Percentiles rank a stretch among this genome's conserved stretches.
phyloP scores from a whole-genome alignment of 192 early-diverging fungal genomes.

The Rhizophagus sp. region DNA sequence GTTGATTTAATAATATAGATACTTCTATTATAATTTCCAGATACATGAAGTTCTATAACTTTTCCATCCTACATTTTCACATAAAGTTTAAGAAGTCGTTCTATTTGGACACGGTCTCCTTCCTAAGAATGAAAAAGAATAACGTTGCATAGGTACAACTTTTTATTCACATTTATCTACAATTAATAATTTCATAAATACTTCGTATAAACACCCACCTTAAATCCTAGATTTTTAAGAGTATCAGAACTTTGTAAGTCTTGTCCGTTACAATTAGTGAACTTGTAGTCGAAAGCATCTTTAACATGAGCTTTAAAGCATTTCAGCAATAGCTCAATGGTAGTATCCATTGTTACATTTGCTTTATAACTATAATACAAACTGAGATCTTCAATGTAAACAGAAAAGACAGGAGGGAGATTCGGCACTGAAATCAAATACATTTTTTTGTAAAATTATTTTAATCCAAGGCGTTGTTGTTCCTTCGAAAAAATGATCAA shows the following conservation, averaged over 20 bases:
- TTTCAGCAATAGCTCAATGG: neutral
- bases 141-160: neutral
- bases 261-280: neutral
- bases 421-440: neutral
- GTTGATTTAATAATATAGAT: too few species aligned
- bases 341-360: conserved; percentile 12
- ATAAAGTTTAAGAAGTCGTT: conserved; percentile 48
- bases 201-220: neutral
- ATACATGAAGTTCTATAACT: too few species aligned
- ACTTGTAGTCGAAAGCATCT: neutral
- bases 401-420: neutral
- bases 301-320: neutral
- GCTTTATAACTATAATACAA: neutral
- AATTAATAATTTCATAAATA: neutral
- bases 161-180: neutral
- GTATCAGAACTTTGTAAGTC: neutral
- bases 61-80: conserved; percentile 82
- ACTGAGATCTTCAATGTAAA: neutral
- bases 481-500: too few species aligned
- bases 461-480: too few species aligned
- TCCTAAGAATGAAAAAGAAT: conserved; percentile 10
- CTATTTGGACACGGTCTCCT: neutral
- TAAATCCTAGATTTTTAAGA: neutral
- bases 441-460: neutral
- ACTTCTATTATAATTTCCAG: too few species aligned